Percentiles rank a stretch among this genome's conserved stretches.
Evolutionary conservation across 2,329 filamentous ascomycete species (phyloP).

Genomic region (Thermomyces lanuginosus): DNA sequence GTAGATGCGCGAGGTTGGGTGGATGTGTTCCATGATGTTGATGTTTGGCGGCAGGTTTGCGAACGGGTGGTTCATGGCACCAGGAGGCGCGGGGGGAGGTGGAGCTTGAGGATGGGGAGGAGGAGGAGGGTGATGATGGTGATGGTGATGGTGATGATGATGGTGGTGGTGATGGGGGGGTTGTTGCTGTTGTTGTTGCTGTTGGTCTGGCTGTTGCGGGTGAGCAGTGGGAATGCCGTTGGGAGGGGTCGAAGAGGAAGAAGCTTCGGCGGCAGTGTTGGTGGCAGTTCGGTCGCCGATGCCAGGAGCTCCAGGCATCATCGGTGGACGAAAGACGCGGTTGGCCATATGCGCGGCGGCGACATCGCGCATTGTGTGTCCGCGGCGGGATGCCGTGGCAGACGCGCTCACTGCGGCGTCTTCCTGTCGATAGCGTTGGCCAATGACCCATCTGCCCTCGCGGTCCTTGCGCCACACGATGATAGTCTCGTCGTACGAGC

Average conservation of each 20-base stretch:
- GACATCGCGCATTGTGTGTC: conserved; percentile 4
- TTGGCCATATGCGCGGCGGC: conserved; percentile 3
- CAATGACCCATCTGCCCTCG: conserved; percentile 69
- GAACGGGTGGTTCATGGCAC: conserved; percentile 1
- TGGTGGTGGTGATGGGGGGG: conserved; percentile 1
- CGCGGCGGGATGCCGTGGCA: conserved; percentile 4
- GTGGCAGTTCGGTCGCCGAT: too few relatives aligned
- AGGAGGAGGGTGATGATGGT: conserved; percentile 4
- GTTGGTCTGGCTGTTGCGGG: conserved; percentile 20
- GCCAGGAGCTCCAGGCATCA: too few relatives aligned
- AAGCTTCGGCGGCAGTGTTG: too few relatives aligned
- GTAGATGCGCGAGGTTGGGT: conserved; percentile 53
- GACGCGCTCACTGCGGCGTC: conserved; percentile 29
- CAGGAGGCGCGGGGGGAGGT: neutral
- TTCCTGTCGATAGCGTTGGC: conserved; percentile 54
- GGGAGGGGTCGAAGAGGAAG: too few relatives aligned
- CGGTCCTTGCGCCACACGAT: conserved; percentile 85
- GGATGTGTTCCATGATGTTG: conserved; percentile 8
- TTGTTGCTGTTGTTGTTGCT: conserved; percentile 4
- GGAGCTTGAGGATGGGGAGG: conserved; percentile 2
- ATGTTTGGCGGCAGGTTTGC: conserved; percentile 6
- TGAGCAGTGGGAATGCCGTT: too few relatives aligned
- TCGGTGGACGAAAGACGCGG: too few relatives aligned
- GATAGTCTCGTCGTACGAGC: conserved; percentile 89
- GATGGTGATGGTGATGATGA: neutral